Conservation (phyloP, 2,329 filamentous ascomycete genomes). For the Penicillium occitanis region DNA sequence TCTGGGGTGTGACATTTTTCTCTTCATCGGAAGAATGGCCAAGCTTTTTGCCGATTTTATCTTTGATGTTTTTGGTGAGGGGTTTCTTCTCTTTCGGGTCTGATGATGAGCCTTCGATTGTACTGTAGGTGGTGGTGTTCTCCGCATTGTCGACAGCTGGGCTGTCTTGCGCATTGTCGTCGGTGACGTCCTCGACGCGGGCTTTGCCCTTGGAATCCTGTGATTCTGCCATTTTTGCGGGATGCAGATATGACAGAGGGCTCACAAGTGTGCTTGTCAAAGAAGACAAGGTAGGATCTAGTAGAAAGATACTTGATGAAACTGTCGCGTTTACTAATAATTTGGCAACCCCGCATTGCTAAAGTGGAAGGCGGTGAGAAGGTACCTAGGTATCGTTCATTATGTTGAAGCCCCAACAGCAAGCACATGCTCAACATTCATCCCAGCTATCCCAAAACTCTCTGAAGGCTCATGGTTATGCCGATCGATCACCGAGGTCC, state of each 20-base stretch:
- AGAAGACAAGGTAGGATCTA: not conserved
- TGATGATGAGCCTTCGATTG: conserved; percentile 20
- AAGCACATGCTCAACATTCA: not conserved
- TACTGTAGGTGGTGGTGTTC: conserved; percentile 21
- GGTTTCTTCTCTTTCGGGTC: conserved; percentile 28
- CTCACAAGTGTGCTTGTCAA: not conserved
- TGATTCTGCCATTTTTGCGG: conserved; percentile 36
- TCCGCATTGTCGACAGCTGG: conserved; percentile 44
- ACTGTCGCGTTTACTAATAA: conserved; percentile 3
- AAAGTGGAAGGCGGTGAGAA: conserved; percentile 17
- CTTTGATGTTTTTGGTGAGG: conserved; percentile 24
- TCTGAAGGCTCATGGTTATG: not conserved
- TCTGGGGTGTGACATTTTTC: conserved; percentile 38
- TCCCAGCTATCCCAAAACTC: not conserved
- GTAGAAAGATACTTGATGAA: not conserved
- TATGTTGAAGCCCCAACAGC: not conserved
- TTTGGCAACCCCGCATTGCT: conserved; percentile 16
- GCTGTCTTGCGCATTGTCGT: conserved; percentile 17
- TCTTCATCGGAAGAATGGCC: conserved; percentile 25
- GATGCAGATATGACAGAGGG: conserved; percentile 9
- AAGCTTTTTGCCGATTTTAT: conserved; percentile 23
- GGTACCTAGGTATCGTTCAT: too few relatives aligned
- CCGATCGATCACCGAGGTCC: not conserved
- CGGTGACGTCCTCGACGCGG: conserved; percentile 21
- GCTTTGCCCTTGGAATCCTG: conserved; percentile 37